phyloP scores from a whole-genome alignment of 768 basidiomycete species.

The Pleurotus cornucopiae region DNA sequence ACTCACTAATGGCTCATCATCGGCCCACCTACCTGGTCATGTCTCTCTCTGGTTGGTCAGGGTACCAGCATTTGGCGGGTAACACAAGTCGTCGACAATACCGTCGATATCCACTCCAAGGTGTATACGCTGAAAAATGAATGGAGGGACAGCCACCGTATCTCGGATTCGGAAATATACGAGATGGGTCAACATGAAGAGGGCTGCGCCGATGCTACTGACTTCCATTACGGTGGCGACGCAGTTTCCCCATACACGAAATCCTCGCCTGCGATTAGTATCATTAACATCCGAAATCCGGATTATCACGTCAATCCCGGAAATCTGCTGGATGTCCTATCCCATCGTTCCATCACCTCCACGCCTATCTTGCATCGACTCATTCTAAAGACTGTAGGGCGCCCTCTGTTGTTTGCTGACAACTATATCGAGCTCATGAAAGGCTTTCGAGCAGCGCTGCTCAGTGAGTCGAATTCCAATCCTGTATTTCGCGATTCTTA shows the following conservation, averaged over 20 bases:
- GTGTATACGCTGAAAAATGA: slow-evolving; percentile 11
- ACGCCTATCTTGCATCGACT: slow-evolving; percentile 14
- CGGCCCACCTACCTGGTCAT: slow-evolving; percentile 14
- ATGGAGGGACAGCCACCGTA: slow-evolving; percentile 10
- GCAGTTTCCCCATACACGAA: slow-evolving; percentile 2
- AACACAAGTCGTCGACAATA: not conserved
- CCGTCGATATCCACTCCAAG: not conserved
- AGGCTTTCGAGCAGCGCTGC: slow-evolving; percentile 13
- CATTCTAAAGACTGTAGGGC: slow-evolving; percentile 12
- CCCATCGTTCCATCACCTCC: not conserved
- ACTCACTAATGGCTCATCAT: slow-evolving; percentile 12
- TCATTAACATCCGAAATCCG: too few species aligned
- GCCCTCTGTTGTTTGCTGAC: slow-evolving; percentile 15
- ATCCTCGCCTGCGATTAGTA: too few species aligned
- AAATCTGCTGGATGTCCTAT: not conserved
- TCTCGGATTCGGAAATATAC: slow-evolving; percentile 11
- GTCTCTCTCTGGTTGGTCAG: slow-evolving; percentile 12
- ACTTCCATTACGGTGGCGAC: slow-evolving; percentile 12
- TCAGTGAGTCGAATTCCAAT: slow-evolving; percentile 6
- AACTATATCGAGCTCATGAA: slow-evolving; percentile 14
- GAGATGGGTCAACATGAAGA: slow-evolving; percentile 1
- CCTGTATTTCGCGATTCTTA: not conserved
- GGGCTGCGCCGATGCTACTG: slow-evolving; percentile 10
- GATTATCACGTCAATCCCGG: not conserved
- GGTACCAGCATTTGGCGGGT: slow-evolving; percentile 14